phyloP scores from a whole-genome alignment of 495 filamentous ascomycete species.

The Darksidea phi region DNA sequence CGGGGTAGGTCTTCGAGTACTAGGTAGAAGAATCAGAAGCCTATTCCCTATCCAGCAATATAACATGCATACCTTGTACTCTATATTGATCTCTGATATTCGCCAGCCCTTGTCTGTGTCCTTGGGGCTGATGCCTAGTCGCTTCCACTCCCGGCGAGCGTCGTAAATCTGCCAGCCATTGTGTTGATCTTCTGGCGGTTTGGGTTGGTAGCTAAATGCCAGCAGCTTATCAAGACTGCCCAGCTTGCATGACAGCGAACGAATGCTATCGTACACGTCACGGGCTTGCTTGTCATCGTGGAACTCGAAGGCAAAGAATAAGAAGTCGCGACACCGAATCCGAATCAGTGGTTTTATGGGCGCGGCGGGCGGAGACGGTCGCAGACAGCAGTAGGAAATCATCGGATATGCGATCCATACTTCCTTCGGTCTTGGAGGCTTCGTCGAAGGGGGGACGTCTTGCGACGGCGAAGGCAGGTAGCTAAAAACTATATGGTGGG shows the following conservation, averaged over 20 bases:
- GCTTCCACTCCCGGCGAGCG: constrained; percentile 71
- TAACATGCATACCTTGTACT: constrained; percentile 61
- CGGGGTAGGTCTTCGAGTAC: constrained; percentile 96
- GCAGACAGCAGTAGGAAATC: constrained; percentile 51
- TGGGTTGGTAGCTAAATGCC: constrained; percentile 80
- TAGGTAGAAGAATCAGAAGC: constrained; percentile 43
- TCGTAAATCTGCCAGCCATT: constrained; percentile 91
- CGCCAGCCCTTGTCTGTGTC: constrained; percentile 76
- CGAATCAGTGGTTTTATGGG: constrained; percentile 79
- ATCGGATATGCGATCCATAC: constrained; percentile 94
- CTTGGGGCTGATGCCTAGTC: constrained; percentile 79
- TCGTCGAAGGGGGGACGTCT: constrained; percentile 49
- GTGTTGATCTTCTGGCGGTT: constrained; percentile 67
- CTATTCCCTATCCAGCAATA: constrained; percentile 4
- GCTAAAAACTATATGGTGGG: constrained; percentile 49
- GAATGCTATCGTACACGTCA: constrained; percentile 88
- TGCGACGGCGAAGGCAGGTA: constrained; percentile 35
- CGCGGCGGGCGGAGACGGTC: constrained; percentile 66
- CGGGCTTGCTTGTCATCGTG: constrained; percentile 66
- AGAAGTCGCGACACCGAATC: constrained; percentile 88
- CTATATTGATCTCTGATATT: constrained; percentile 82
- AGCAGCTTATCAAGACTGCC: constrained; percentile 86
- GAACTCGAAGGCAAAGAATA: constrained; percentile 89
- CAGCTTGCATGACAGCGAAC: constrained; percentile 74
- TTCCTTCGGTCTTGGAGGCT: constrained; percentile 49